These are phyloP conservation scores for Hyparrhenia diplandra DNA, from an alignment of 176 grass and related monocot species.

Conservation along the genomic window DNA sequence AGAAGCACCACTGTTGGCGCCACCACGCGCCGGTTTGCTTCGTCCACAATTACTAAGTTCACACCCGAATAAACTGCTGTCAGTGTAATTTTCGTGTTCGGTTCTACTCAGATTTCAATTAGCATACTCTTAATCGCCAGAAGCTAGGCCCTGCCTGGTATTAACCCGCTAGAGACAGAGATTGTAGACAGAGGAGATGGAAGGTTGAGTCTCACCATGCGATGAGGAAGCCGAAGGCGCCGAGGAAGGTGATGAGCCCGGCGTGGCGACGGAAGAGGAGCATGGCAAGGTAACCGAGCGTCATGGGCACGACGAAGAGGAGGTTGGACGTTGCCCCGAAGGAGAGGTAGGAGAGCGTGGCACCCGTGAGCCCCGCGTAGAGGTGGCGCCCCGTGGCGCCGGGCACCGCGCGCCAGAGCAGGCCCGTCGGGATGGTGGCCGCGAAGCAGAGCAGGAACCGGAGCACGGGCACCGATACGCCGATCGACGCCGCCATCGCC, in stretches of 20 bases:
- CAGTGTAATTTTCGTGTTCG: not conserved
- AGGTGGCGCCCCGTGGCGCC: slow-evolving; percentile 57
- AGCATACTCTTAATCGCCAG: not conserved
- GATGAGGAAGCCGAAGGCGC: slow-evolving; percentile 89
- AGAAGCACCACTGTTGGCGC: not conserved
- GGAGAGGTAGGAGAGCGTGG: slow-evolving; percentile 78
- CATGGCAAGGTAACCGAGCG: slow-evolving; percentile 75
- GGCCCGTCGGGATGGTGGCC: slow-evolving; percentile 85
- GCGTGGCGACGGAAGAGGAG: slow-evolving; percentile 59
- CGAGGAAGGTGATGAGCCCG: slow-evolving; percentile 83
- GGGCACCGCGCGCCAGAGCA: slow-evolving; percentile 71
- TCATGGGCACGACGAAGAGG: slow-evolving; percentile 88
- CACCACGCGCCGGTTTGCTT: not conserved
- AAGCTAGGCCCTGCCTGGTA: not conserved
- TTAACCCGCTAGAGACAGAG: not conserved
- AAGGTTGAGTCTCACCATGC: slow-evolving; percentile 58
- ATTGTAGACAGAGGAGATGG: not conserved
- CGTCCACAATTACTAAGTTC: slow-evolving; percentile 9
- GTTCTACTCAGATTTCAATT: slow-evolving; percentile 11
- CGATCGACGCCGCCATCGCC: slow-evolving; percentile 78
- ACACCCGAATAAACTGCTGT: slow-evolving; percentile 1
- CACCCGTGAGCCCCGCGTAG: slow-evolving; percentile 79
- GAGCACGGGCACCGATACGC: slow-evolving; percentile 87
- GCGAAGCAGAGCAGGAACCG: slow-evolving; percentile 96
- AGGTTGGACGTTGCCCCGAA: slow-evolving; percentile 89